Evolutionary conservation across 1,284 basidiomycete genomes (phyloP).

Genomic region (Ceratobasidium sp.): DNA sequence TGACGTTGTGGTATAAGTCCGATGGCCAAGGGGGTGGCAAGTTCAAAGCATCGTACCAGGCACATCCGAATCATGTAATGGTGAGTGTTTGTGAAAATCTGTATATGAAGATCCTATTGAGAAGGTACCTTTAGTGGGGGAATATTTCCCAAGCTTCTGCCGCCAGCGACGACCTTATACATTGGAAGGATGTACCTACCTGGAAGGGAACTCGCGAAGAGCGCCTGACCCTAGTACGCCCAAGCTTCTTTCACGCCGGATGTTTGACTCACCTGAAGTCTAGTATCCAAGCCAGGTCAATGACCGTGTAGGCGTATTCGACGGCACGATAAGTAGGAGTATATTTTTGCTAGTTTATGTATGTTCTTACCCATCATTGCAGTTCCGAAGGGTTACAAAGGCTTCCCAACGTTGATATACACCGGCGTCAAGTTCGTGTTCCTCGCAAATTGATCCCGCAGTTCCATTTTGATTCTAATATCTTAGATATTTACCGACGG

Average conservation of each 20-base stretch:
- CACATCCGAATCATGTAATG: conserved; percentile 32
- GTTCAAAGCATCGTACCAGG: conserved; percentile 46
- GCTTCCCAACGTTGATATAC: conserved; percentile 42
- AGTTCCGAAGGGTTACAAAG: conserved; percentile 42
- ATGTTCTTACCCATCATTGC: not conserved
- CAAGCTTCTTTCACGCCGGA: not conserved
- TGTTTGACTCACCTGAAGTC: conserved; percentile 3
- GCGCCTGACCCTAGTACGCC: conserved; percentile 28
- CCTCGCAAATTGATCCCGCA: not conserved
- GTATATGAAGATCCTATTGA: not conserved
- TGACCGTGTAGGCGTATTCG: conserved; percentile 35
- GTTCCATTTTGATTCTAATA: not conserved
- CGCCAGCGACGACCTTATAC: conserved; percentile 41
- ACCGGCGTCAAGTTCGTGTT: conserved; percentile 37
- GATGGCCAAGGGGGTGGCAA: conserved; percentile 38
- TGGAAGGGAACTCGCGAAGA: conserved; percentile 35
- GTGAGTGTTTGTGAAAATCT: conserved; percentile 2
- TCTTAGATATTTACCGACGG: conserved; percentile 24
- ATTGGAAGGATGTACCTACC: conserved; percentile 40
- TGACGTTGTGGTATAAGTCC: conserved; percentile 37
- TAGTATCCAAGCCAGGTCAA: conserved; percentile 37
- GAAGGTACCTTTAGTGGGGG: conserved; percentile 20
- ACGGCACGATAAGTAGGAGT: conserved; percentile 31
- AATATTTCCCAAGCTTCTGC: conserved; percentile 43
- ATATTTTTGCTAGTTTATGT: not conserved